Conservation (phyloP, 2,329 filamentous ascomycete genomes). For the Neoascochyta sp. region DNA sequence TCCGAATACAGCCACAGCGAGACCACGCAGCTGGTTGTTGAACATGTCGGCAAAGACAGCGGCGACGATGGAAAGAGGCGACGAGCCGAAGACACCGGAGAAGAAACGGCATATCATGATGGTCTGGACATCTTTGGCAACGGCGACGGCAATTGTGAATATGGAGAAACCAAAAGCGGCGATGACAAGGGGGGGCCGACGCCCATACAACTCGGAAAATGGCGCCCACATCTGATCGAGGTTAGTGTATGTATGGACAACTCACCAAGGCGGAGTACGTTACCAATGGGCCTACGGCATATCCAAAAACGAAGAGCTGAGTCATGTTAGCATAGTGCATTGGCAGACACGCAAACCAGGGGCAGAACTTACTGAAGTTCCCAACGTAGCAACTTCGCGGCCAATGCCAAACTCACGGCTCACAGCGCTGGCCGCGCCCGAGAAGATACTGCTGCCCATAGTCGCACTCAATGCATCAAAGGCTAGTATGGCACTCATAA, state of each 20-base stretch:
- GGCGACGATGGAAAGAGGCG: slow-evolving; percentile 50
- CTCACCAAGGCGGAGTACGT: too few species aligned
- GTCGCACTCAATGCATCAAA: slow-evolving; percentile 69
- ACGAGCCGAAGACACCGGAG: slow-evolving; percentile 53
- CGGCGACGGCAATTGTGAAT: slow-evolving; percentile 50
- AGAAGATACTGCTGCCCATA: slow-evolving; percentile 56
- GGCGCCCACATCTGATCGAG: slow-evolving; percentile 50
- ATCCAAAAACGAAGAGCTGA: slow-evolving; percentile 37
- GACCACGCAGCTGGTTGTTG: slow-evolving; percentile 43
- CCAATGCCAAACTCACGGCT: slow-evolving; percentile 29
- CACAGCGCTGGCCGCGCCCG: slow-evolving; percentile 31
- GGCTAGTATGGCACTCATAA: slow-evolving; percentile 64
- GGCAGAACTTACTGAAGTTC: too few species aligned
- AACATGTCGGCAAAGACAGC: slow-evolving; percentile 58
- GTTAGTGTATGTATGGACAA: too few species aligned
- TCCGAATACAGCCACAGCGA: slow-evolving; percentile 50
- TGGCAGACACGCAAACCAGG: too few species aligned
- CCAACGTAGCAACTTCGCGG: slow-evolving; percentile 31
- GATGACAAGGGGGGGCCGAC: slow-evolving; percentile 49
- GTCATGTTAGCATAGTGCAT: too few species aligned
- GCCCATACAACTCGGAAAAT: slow-evolving; percentile 50
- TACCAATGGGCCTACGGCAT: slow-evolving; percentile 40
- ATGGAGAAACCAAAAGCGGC: slow-evolving; percentile 50
- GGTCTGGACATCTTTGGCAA: slow-evolving; percentile 52
- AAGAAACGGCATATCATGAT: slow-evolving; percentile 54